Evolutionary conservation across 1,284 basidiomycete species (phyloP).

Genomic region (Rhodotorula sp.): DNA sequence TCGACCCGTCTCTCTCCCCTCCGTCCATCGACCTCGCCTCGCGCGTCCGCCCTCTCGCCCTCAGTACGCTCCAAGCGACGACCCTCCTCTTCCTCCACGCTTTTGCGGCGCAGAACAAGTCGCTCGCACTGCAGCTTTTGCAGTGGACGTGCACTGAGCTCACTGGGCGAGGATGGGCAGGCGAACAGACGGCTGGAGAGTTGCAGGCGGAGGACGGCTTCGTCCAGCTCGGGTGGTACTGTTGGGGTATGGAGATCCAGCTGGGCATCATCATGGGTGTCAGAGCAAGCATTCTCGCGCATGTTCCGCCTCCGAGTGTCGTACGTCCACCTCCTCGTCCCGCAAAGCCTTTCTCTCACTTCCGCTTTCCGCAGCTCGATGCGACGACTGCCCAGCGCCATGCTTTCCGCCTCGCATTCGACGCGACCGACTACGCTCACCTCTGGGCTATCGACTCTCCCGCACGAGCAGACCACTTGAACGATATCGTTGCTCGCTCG

Average conservation of each 20-base stretch:
- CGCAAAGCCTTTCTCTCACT: neutral
- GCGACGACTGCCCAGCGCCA: slow-evolving; percentile 1
- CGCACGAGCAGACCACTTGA: neutral
- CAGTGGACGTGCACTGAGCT: slow-evolving; percentile 13
- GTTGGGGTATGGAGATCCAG: slow-evolving; percentile 19
- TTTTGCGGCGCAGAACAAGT: slow-evolving; percentile 2
- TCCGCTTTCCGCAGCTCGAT: neutral
- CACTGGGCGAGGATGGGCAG: slow-evolving; percentile 3
- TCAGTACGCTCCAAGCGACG: slow-evolving; percentile 11
- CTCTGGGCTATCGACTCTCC: slow-evolving; percentile 6
- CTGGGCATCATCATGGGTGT: slow-evolving; percentile 17
- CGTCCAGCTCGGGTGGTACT: slow-evolving; percentile 8
- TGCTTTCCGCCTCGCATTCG: slow-evolving; percentile 7
- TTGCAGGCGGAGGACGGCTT: neutral
- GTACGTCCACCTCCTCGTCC: neutral
- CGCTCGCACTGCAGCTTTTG: slow-evolving; percentile 2
- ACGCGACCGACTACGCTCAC: slow-evolving; percentile 11
- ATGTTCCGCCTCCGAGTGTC: neutral
- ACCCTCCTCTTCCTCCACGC: slow-evolving; percentile 8
- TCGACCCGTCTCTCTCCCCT: slow-evolving; percentile 3
- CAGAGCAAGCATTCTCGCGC: slow-evolving; percentile 1
- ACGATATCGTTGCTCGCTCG: neutral
- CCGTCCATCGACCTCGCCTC: neutral
- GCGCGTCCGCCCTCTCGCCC: neutral
- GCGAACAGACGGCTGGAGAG: neutral